phyloP scores from a whole-genome alignment of 345 rosid genomes.

The Pugionium cornutum region DNA sequence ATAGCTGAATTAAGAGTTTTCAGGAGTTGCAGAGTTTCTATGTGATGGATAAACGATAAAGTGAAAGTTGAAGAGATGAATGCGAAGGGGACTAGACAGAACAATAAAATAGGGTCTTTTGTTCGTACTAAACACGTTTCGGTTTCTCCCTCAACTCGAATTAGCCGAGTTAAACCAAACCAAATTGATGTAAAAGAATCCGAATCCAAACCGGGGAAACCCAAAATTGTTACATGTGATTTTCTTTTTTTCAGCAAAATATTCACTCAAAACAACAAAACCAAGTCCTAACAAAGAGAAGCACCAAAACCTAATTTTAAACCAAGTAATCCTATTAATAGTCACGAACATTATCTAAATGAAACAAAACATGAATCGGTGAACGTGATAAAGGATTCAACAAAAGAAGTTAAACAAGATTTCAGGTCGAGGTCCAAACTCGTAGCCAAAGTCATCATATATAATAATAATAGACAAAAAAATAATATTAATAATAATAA shows the following conservation, averaged over 20 bases:
- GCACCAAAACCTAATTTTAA: too few relatives aligned
- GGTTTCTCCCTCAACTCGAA: background rate
- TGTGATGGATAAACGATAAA: constrained; percentile 20
- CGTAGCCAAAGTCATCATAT: constrained; percentile 11
- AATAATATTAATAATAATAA: background rate
- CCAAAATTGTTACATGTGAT: background rate
- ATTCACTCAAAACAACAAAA: too few relatives aligned
- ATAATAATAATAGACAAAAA: too few relatives aligned
- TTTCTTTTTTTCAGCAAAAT: too few relatives aligned
- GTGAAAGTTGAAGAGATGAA: constrained; percentile 19
- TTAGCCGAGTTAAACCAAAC: constrained; percentile 1
- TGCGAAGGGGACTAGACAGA: background rate
- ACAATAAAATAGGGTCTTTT: constrained; percentile 13
- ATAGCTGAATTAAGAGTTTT: too few relatives aligned
- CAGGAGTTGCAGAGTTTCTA: background rate
- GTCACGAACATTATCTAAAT: too few relatives aligned
- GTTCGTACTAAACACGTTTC: constrained; percentile 17
- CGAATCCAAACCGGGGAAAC: background rate
- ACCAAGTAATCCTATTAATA: too few relatives aligned
- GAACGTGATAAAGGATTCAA: constrained; percentile 25
- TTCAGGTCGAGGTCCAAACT: constrained; percentile 17
- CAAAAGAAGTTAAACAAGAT: constrained; percentile 25
- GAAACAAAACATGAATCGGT: constrained; percentile 30
- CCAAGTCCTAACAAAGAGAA: too few relatives aligned
- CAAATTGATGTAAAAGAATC: background rate